A percentile compares a stretch with the other conserved stretches of the same genome.
These are phyloP conservation scores for Wickerhamiella sergipiensis DNA, from an alignment of 805 yeast species.

Conservation along the genomic window DNA sequence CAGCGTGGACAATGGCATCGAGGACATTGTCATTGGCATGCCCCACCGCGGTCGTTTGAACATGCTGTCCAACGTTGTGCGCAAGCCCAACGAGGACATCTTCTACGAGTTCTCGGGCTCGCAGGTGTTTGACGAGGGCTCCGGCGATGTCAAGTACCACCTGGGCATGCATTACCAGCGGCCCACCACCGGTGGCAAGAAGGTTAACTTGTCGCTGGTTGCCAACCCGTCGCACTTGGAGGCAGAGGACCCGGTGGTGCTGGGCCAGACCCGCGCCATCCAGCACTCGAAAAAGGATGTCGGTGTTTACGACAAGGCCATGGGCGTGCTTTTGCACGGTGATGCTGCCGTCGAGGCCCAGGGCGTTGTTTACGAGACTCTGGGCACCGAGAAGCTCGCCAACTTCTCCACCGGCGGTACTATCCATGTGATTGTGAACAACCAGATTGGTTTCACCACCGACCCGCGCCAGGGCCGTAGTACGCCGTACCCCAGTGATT, in stretches of 20 bases:
- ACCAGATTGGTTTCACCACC: conserved; percentile 98
- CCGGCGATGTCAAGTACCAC: conserved; percentile 98
- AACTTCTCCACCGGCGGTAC: conserved; percentile 98
- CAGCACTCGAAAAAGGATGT: conserved; percentile 77
- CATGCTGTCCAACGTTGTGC: conserved; percentile 93
- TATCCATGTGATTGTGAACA: conserved; percentile 86
- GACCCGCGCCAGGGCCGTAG: conserved; percentile 97
- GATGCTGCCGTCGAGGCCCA: conserved; percentile 98
- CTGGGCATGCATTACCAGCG: conserved; percentile 98
- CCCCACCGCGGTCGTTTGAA: conserved; percentile 99
- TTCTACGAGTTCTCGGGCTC: conserved; percentile 93
- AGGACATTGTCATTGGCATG: conserved; percentile 96
- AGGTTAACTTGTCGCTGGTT: conserved; percentile 85
- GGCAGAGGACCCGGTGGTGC: conserved; percentile 97
- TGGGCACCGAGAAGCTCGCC: conserved; percentile 86
- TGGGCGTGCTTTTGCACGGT: conserved; percentile 91
- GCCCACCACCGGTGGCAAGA: conserved; percentile 97
- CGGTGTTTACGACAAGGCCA: conserved; percentile 69
- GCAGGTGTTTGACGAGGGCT: conserved; percentile 82
- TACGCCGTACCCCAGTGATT: conserved; percentile 94
- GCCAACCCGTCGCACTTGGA: conserved; percentile 99
- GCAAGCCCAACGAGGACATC: conserved; percentile 97
- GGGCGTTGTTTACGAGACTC: conserved; percentile 97
- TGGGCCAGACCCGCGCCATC: conserved; percentile 95
- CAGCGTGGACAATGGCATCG: conserved; percentile 74